Base-by-base conservation (phyloP, 108 stramenopile species). In the Fragilariopsis cylindrus region DNA sequence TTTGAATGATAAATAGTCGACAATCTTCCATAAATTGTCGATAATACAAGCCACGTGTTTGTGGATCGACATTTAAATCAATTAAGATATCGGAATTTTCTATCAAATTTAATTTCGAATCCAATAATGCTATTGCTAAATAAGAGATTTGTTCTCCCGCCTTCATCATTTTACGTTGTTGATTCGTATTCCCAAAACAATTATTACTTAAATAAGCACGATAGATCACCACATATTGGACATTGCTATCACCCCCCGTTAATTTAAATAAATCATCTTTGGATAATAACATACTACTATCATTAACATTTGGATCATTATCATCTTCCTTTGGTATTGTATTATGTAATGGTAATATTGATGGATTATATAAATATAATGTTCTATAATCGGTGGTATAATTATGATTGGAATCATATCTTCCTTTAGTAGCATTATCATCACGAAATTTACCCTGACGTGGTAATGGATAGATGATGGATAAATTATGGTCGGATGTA, bases 151-250 rank as follows among this genome's bases (percentile, higher is more conserved):
- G 70, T 57, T 71, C 70, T 0, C 70, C 70, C 1, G 55, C 70
- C 5, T 12, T 53, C 70, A 71, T 71, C 43, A 71, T 13, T 1
- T 12, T 0, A 9, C 70, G 70, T 57, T 71, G 39, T 7, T 6
- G 15, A 5, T 62, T 62, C 0, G 13, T 21, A 42, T 30, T 54
- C 11, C 70, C 70, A 42, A 71, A 71, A 55, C 70, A 71, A 48
- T 71, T 71, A 41, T 56, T 57, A 21, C 70, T 56, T 7, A 57
- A n/a, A 39, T 71, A 71, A 0, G 70, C 70, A 57, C 70, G 70
- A 41, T 21, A 71, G 4, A 57, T 21, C 5, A 56, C 54, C 19
- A 56, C 53, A 39, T 71, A 71, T 40, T 42, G 60, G 39, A 62
- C 60, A 21, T 12, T 5, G 2, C 1, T 39, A 40, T 62, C 60